phyloP scores from a whole-genome alignment of 2,329 filamentous ascomycete genomes.

The Fonsecaea multimorphosa region DNA sequence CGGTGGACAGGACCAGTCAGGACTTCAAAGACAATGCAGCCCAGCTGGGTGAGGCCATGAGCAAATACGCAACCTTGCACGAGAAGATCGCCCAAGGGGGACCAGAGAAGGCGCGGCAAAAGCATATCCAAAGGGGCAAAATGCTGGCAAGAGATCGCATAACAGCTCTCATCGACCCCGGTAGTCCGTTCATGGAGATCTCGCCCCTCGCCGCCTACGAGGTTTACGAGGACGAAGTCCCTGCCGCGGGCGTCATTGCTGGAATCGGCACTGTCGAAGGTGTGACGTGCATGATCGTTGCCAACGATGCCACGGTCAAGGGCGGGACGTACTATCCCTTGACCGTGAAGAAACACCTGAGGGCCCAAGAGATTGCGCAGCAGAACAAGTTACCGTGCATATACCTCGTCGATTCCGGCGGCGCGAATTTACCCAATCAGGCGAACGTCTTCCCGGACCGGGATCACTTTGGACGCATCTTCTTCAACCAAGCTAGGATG shows the following conservation, averaged over 20 bases:
- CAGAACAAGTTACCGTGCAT: conserved; percentile 86
- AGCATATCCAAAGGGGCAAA: conserved; percentile 86
- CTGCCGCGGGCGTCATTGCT: conserved; percentile 88
- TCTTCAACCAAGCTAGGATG: conserved; percentile 98
- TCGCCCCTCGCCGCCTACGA: conserved; percentile 87
- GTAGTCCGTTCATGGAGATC: conserved; percentile 90
- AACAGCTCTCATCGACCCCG: conserved; percentile 83
- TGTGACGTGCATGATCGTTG: conserved; percentile 89
- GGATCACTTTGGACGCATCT: conserved; percentile 95
- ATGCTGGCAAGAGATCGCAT: conserved; percentile 93
- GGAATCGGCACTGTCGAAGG: conserved; percentile 90
- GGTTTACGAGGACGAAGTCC: conserved; percentile 87
- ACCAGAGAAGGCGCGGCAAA: conserved; percentile 78
- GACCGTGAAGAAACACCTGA: conserved; percentile 95
- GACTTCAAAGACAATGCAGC: conserved; percentile 81
- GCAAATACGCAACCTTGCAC: conserved; percentile 72
- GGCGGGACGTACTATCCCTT: conserved; percentile 97
- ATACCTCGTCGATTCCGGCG: conserved; percentile 94
- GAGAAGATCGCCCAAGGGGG: conserved; percentile 76
- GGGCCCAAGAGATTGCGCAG: conserved; percentile 86
- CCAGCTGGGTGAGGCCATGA: conserved; percentile 76
- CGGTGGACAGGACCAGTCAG: conserved; percentile 75
- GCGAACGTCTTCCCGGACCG: conserved; percentile 94
- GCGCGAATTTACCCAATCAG: conserved; percentile 93
- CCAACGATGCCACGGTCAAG: conserved; percentile 97